These are phyloP conservation scores for Plasmodium chabaudi DNA, from an alignment of 169 alveolate genomes.

Conservation along the genomic window DNA sequence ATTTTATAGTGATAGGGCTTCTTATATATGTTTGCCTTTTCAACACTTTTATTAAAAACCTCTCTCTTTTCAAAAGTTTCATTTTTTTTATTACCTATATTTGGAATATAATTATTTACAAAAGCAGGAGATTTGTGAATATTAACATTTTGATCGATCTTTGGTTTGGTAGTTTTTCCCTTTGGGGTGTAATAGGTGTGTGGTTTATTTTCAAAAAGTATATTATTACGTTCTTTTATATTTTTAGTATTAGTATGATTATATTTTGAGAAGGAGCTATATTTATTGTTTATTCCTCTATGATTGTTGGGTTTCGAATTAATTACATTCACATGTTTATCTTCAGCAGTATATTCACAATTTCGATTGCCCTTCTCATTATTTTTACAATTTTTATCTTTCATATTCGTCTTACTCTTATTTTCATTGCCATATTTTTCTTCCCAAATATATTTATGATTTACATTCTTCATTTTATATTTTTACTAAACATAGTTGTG, in stretches of 20 bases:
- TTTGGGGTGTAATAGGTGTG: too few relatives aligned
- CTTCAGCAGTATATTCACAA: neutral
- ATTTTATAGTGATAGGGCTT: neutral
- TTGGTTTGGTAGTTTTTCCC: too few relatives aligned
- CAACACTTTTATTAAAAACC: neutral
- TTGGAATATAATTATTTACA: too few relatives aligned
- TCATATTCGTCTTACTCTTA: neutral
- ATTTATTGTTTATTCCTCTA: too few relatives aligned
- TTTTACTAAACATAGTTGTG: conserved; percentile 5
- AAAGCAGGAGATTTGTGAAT: too few relatives aligned
- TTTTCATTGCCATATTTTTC: conserved; percentile 15
- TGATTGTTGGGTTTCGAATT: too few relatives aligned
- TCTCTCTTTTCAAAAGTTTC: conserved; percentile 39
- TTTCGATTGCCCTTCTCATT: neutral
- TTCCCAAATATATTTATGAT: conserved; percentile 15
- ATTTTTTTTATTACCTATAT: neutral
- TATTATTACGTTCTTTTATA: too few relatives aligned
- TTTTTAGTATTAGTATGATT: too few relatives aligned
- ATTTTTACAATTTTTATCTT: conserved; percentile 6
- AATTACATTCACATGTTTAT: neutral
- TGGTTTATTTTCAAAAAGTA: too few relatives aligned
- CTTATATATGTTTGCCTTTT: too few relatives aligned
- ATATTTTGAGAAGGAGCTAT: too few relatives aligned
- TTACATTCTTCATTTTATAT: conserved; percentile 47
- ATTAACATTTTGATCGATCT: too few relatives aligned